phyloP scores from a whole-genome alignment of 2,329 filamentous ascomycete genomes.

The Phoma herbarum region DNA sequence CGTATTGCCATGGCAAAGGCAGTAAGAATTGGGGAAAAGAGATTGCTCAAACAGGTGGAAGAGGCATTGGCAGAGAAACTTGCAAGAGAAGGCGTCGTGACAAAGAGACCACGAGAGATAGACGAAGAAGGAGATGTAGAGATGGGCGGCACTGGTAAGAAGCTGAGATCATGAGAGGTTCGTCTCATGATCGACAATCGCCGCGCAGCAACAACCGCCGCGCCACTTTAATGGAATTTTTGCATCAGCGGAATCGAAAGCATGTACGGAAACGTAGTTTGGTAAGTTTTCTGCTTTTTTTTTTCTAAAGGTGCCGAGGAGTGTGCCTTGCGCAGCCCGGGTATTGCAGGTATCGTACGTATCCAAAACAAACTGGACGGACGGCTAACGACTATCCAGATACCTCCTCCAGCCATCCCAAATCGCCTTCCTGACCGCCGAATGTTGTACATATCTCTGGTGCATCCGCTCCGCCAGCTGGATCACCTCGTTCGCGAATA shows the following conservation, averaged over 20 bases:
- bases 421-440: conserved; percentile 3
- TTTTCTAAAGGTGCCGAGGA: background rate
- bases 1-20: conserved; percentile 67
- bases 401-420: conserved; percentile 3
- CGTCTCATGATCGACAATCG: background rate
- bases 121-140: conserved; percentile 41
- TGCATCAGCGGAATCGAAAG: background rate
- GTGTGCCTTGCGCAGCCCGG: background rate
- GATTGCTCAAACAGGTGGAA: conserved; percentile 66
- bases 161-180: conserved; percentile 30
- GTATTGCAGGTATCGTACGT: conserved; percentile 24
- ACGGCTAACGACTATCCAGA: conserved; percentile 31
- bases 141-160: conserved; percentile 40
- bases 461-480: conserved; percentile 27
- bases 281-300: conserved; percentile 16
- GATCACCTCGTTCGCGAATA: conserved; percentile 29
- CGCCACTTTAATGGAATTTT: background rate
- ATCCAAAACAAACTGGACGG: conserved; percentile 20
- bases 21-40: conserved; percentile 77
- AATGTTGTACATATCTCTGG: conserved; percentile 37
- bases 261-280: background rate
- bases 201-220: background rate
- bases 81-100: conserved; percentile 43
- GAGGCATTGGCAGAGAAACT: conserved; percentile 34
- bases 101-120: conserved; percentile 37